Conservation (phyloP, 495 filamentous ascomycete species). For the Penicillium salamii region DNA sequence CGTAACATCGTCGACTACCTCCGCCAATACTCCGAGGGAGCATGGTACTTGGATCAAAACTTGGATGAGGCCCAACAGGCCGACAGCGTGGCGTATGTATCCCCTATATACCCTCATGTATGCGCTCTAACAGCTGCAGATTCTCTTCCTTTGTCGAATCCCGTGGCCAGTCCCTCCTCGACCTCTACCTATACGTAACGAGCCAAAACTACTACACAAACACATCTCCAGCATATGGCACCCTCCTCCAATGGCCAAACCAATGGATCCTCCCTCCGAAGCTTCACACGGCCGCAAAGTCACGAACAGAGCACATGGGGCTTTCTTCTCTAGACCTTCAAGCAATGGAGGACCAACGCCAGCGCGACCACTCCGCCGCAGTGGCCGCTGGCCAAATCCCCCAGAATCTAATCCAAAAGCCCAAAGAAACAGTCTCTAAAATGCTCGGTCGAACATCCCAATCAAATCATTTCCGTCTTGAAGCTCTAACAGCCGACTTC, state of each 20-base stretch:
- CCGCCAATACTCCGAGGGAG: constrained; percentile 45
- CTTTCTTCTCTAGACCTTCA: constrained; percentile 65
- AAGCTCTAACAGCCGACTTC: constrained; percentile 63
- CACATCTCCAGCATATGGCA: constrained; percentile 73
- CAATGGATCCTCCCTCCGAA: constrained; percentile 75
- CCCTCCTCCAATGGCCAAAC: constrained; percentile 75
- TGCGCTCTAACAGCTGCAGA: constrained; percentile 20
- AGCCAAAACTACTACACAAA: constrained; percentile 72
- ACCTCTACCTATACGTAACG: constrained; percentile 84
- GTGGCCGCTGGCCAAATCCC: constrained; percentile 43
- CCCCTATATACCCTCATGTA: background rate
- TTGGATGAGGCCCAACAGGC: constrained; percentile 45
- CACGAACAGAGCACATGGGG: constrained; percentile 70
- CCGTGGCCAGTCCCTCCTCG: constrained; percentile 63
- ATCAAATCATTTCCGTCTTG: constrained; percentile 61
- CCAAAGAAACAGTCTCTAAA: constrained; percentile 40
- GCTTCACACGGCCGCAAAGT: constrained; percentile 62
- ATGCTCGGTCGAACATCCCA: constrained; percentile 39
- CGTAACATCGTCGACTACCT: constrained; percentile 71
- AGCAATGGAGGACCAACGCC: constrained; percentile 42
- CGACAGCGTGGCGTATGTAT: constrained; percentile 54
- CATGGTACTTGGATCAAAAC: constrained; percentile 54
- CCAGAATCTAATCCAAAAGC: constrained; percentile 36
- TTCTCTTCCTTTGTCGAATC: constrained; percentile 62
- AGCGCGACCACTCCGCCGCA: constrained; percentile 42